These are phyloP conservation scores for Neospermospora avenae DNA, from an alignment of 2,329 filamentous ascomycete species.

Conservation along the genomic window DNA sequence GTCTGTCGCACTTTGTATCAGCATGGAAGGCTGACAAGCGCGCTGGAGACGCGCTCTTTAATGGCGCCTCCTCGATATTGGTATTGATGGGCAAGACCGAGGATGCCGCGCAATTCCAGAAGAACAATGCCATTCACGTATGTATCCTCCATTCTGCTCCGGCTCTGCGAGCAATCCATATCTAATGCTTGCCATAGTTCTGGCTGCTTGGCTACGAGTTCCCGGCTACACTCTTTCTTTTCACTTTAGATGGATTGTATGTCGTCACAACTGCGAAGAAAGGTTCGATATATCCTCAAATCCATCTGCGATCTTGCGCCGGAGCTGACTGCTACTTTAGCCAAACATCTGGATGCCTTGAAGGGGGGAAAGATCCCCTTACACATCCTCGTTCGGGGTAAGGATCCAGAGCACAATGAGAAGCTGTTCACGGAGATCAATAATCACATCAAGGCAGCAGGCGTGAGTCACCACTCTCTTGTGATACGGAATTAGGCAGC, in stretches of 20 bases:
- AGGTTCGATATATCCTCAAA: conserved; percentile 50
- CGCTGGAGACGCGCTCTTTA: conserved; percentile 78
- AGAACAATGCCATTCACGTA: conserved; percentile 96
- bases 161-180: background rate
- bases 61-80: conserved; percentile 80
- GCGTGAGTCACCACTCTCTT: conserved; percentile 54
- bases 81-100: conserved; percentile 95
- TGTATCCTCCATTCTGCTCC: conserved; percentile 36
- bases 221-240: conserved; percentile 88
- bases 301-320: conserved; percentile 8
- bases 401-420: conserved; percentile 86
- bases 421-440: conserved; percentile 83
- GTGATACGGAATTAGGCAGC: background rate
- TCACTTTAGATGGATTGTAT: conserved; percentile 84
- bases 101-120: conserved; percentile 81
- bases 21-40: conserved; percentile 97
- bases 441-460: conserved; percentile 81
- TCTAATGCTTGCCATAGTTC: conserved; percentile 56
- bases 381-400: conserved; percentile 87
- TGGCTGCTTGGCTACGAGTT: conserved; percentile 99
- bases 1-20: conserved; percentile 79
- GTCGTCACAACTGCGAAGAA: conserved; percentile 97
- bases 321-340: conserved; percentile 48
- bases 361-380: conserved; percentile 91
- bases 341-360: conserved; percentile 87